Percentiles rank a stretch among this genome's conserved stretches.
These are phyloP conservation scores for Musa troglodytarum DNA, from an alignment of 176 grass and related monocot species.

Conservation along the genomic window DNA sequence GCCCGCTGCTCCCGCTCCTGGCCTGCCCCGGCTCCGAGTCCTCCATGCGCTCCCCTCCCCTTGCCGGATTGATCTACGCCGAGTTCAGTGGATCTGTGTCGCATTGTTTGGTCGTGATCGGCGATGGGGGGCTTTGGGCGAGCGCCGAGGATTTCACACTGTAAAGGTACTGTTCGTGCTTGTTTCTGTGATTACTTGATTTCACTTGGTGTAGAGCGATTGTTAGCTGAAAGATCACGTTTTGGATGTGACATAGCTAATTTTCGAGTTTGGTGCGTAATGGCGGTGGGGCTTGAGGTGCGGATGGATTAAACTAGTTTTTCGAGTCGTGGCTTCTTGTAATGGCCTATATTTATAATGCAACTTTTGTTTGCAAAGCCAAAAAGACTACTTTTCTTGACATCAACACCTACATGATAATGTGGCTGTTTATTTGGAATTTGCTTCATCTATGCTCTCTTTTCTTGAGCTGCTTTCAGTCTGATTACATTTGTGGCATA, in stretches of 20 bases:
- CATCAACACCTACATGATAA: neutral
- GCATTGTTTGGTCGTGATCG: conserved; percentile 1
- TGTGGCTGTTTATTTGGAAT: neutral
- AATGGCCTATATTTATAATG: neutral
- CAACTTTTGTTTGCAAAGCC: neutral
- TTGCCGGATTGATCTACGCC: neutral
- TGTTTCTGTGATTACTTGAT: neutral
- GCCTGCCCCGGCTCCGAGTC: neutral
- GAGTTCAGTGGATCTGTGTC: conserved; percentile 9
- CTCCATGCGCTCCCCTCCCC: conserved; percentile 15
- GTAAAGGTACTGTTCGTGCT: conserved; percentile 19
- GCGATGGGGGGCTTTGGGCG: conserved; percentile 3
- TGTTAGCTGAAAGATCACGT: neutral
- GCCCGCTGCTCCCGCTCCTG: neutral
- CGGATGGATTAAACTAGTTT: neutral
- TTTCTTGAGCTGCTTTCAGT: neutral
- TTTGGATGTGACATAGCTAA: neutral
- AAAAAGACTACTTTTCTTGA: neutral
- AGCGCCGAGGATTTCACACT: neutral
- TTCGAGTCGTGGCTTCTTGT: neutral
- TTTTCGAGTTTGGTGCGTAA: neutral
- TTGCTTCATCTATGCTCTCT: neutral
- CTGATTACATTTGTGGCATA: neutral
- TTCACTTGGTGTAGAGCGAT: neutral
- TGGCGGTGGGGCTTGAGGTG: neutral